Evolutionary conservation across 2,329 filamentous ascomycete species (phyloP), one percentile per base, ranked within the genome.

Genomic region (Orbilia brochopaga): DNA sequence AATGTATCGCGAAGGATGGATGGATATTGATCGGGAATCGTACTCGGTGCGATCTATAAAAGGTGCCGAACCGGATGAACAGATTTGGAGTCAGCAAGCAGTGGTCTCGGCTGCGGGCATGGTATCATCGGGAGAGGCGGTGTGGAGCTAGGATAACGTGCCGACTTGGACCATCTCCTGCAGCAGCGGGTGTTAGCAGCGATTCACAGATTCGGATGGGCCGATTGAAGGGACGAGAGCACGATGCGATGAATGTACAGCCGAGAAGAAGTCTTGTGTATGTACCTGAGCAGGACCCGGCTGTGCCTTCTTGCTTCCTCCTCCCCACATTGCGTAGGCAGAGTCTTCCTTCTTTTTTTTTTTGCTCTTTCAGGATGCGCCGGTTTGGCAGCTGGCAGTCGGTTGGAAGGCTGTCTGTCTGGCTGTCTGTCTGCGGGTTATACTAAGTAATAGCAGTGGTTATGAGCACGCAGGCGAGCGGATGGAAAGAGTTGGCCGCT

Each of bases 91-190:
- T 76, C 75, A 75, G 75, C 73, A 75, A 72, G 58, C 30, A 23
- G 58, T 19, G 51, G 44, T 57, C 53, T 50, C 48, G 19, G 32
- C 46, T 35, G 48, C 46, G 17, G 37, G 35, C 23, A 24, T 23
- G 21, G 44, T 17, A 7, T 64, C 50, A 32, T 50, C 53, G 40
- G 67, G 19, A 69, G 59, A 70, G n/a, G 56, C 46, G 56, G 52
- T 30, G 50, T 51, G 23, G 19, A 53, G 53, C 57, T 51, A 48
- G 52, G 54, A 64, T 75, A 89, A n/a, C 88, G 85, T 88, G 97
- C 94, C 93, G 84, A 99, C 92, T 89, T 99, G 93, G 77, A 97
- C 91, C 94, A 99, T 99, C 85, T 99, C 94, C 91, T 97, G 40
- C 51, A 53, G 40, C 51, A 53, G 42, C 13, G 23, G n/a, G 24